Base-by-base conservation (phyloP, 768 basidiomycete genomes). In the Suillus spraguei region DNA sequence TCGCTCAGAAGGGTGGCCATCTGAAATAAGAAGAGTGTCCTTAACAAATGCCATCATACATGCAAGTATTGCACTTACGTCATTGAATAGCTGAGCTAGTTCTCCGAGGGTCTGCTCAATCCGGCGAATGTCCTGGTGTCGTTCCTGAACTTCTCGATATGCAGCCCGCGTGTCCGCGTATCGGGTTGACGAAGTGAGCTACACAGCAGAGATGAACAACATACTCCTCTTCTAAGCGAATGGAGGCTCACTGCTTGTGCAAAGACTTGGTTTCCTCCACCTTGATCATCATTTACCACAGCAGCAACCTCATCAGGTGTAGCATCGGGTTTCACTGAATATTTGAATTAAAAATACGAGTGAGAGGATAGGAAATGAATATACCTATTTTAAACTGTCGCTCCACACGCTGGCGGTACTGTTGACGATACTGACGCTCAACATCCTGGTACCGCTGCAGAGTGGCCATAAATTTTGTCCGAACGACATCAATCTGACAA, bases 61-160 rank as follows among this genome's bases (percentile, higher is more conserved):
- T 28, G 49, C 41, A 35, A 66, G 59, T 46, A 59, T 41, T 22
- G 35, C 22, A 67, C 83, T 32, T 64, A 91, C 92, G 70, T 98
- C 95, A 65, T 82, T 86, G 78, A 96, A 95, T 68, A 98, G 77
- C 71, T 94, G 91, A 4, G 91, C 92, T 56, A 98, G 82, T 74
- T 97, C 94, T n/a, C 85, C 89, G 54, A 97, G 77, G 4, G 95
- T 97, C 68, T 85, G 82, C 74, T 97, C 94, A 72, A 97, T 94
- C 73, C 85, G 87, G 67, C 84, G 83, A 67, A 98, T 85, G 64
- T 97, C 94, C 69, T 89, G 83, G 72, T 96, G 94, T 41, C 95
- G 85, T 63, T 91, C 87, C 72, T 96, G 95, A 0, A 95, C 94
- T 76, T 97, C 95, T 58, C 87, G 83, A 74, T 90, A 94, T 0